Evolutionary conservation across 2,329 filamentous ascomycete species (phyloP), one percentile per base, ranked within the genome.

Genomic region (Trichoderma sp.): DNA sequence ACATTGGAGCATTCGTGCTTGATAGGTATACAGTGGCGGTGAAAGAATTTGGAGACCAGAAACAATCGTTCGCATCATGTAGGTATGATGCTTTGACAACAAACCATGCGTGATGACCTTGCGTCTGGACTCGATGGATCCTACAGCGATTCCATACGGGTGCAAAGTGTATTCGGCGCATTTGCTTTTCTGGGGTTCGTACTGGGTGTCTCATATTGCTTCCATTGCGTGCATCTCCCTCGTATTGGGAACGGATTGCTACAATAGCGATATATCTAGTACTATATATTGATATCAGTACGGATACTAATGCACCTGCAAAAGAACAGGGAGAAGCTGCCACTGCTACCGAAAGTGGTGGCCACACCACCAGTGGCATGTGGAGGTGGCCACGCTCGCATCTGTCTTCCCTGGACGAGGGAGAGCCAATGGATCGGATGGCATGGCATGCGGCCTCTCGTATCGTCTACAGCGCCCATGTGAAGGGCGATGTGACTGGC

Each of bases 11-110:
- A 54, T 32, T 32, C 30, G 18, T 61, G 39, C 43, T 16, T 59
- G 24, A 13, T 16, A 32, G 24, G 7, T 16, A 32, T 30, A 64
- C 34, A 66, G 61, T 66, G 61, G 61, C 61, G 61, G 61, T 66
- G 61, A 66, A 66, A 56, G 61, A 58, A 56, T 13, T 34, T 13
- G 32, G 1, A 3, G 32, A 34, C 1, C 18, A 24, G 24, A 61
- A 37, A 32, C 18, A 52, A 52, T 54, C 46, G 61, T 65, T 65
- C 51, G 61, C 49, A 65, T 65, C 61, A 65, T 65, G 61, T 54
- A 55, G 4, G 51, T 16, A 24, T 54, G 54, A 65, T 52, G 51
- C 52, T 43, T 66, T 66, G 61, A 66, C 61, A 66, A 66, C 61
- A 32, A 66, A 66, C 51, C 61, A 14, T 66, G 61, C 61, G 52